phyloP scores from a whole-genome alignment of 192 early-diverging fungal genomes.

The Coemansia pectinata region DNA sequence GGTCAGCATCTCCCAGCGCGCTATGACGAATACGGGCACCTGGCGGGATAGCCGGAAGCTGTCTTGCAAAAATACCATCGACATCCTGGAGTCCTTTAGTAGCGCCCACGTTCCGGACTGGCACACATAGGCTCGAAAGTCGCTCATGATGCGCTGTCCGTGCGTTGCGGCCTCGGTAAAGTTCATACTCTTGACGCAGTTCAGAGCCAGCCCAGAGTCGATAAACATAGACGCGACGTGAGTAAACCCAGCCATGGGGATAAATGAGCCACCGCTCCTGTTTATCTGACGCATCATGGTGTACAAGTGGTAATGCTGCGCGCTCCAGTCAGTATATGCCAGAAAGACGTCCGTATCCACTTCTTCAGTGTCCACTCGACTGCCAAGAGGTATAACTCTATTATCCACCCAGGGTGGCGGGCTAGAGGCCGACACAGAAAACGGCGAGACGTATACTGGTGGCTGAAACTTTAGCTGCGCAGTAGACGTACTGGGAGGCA shows the following conservation, averaged over 20 bases:
- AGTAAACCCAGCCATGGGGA: constrained; percentile 30
- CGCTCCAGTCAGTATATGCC: constrained; percentile 28
- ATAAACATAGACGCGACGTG: constrained; percentile 50
- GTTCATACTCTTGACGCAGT: constrained; percentile 44
- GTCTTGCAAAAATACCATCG: constrained; percentile 49
- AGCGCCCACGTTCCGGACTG: constrained; percentile 49
- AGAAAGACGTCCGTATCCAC: constrained; percentile 39
- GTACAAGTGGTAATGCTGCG: constrained; percentile 41
- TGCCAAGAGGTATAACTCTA: constrained; percentile 23
- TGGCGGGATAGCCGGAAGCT: constrained; percentile 32
- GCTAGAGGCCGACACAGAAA: background rate
- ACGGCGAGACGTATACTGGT: constrained; percentile 32
- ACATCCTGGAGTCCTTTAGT: constrained; percentile 29
- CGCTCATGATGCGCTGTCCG: constrained; percentile 36
- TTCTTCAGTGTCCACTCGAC: constrained; percentile 31
- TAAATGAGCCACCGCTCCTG: constrained; percentile 12
- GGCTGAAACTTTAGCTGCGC: constrained; percentile 17
- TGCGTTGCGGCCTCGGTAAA: constrained; percentile 40
- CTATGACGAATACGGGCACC: constrained; percentile 38
- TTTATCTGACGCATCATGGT: constrained; percentile 27
- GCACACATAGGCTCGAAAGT: constrained; percentile 49
- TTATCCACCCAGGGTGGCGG: constrained; percentile 12
- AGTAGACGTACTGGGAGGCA: constrained; percentile 3
- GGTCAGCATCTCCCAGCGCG: constrained; percentile 47
- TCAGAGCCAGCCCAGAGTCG: constrained; percentile 40